phyloP scores from a whole-genome alignment of 257 asterid species.

The Ehretia macrophylla region DNA sequence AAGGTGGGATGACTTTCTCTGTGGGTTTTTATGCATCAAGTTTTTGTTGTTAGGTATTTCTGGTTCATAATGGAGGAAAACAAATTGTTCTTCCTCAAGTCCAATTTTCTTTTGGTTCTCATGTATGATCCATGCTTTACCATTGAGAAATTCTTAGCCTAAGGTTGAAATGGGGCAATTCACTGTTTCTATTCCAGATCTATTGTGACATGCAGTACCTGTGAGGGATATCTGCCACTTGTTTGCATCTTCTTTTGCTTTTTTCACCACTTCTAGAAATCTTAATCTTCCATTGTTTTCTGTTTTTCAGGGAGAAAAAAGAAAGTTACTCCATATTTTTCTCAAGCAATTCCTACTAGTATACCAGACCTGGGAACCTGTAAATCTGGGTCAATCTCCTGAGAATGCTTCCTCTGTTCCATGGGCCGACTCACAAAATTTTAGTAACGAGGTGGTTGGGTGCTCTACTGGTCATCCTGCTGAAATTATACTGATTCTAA shows the following conservation, averaged over 20 bases:
- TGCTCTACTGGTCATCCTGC: constrained; percentile 90
- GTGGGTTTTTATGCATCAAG: too few species aligned
- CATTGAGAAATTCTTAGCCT: too few species aligned
- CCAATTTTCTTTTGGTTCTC: too few species aligned
- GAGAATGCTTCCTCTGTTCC: constrained; percentile 37
- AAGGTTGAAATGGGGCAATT: too few species aligned
- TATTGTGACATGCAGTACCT: too few species aligned
- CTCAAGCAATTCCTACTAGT: constrained; percentile 74
- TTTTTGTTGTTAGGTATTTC: too few species aligned
- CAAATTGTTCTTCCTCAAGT: too few species aligned
- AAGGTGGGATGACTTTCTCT: too few species aligned
- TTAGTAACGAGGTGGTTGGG: constrained; percentile 65
- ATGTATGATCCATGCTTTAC: too few species aligned
- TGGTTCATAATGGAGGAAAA: too few species aligned
- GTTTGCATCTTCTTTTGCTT: constrained; percentile 16
- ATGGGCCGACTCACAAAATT: constrained; percentile 29
- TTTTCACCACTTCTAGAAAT: constrained; percentile 12
- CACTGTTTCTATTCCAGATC: too few species aligned
- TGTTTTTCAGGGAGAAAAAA: constrained; percentile 75
- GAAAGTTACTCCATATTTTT: constrained; percentile 55
- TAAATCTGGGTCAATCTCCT: constrained; percentile 42
- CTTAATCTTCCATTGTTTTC: constrained; percentile 16
- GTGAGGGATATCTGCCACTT: neutral
- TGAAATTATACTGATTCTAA: constrained; percentile 55
- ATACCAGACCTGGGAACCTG: constrained; percentile 74